Evolutionary conservation across 2,329 filamentous ascomycete genomes (phyloP).

Genomic region (Chaetomium strumarium): DNA sequence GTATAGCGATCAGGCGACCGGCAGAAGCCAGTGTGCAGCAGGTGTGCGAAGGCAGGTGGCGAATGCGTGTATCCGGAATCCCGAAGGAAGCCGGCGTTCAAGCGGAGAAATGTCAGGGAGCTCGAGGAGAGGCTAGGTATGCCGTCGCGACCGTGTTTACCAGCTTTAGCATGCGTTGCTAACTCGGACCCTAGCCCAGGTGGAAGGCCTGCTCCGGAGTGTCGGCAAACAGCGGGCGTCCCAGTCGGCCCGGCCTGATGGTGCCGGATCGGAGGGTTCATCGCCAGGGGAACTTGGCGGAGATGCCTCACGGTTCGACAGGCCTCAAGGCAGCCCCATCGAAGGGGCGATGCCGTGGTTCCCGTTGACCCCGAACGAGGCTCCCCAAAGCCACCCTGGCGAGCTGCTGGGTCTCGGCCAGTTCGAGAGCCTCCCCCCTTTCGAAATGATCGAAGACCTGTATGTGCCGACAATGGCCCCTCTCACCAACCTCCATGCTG

Average conservation of each 20-base stretch:
- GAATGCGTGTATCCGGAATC: conserved; percentile 87
- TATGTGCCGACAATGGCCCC: conserved; percentile 37
- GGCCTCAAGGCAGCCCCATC: conserved; percentile 1
- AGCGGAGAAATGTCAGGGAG: conserved; percentile 84
- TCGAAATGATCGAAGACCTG: conserved; percentile 78
- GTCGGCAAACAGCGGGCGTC: conserved; percentile 38
- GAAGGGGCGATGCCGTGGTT: conserved; percentile 7
- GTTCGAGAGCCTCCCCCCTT: conserved; percentile 72
- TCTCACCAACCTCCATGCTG: neutral
- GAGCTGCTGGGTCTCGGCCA: conserved; percentile 75
- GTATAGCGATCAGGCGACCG: conserved; percentile 49
- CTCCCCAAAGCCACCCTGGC: conserved; percentile 39
- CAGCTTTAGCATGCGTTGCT: neutral
- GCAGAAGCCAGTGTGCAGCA: conserved; percentile 68
- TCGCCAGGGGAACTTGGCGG: conserved; percentile 4
- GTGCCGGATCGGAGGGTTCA: conserved; percentile 18
- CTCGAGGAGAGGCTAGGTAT: conserved; percentile 80
- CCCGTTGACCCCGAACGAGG: conserved; percentile 1
- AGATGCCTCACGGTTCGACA: neutral
- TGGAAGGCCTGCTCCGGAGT: conserved; percentile 71
- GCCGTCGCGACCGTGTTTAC: conserved; percentile 19
- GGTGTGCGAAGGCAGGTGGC: conserved; percentile 67
- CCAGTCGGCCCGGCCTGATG: conserved; percentile 22
- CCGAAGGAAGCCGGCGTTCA: conserved; percentile 79
- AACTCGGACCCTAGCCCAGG: conserved; percentile 55